Conservation (phyloP, 2,329 filamentous ascomycete genomes). For the Cladosporium colombiae region DNA sequence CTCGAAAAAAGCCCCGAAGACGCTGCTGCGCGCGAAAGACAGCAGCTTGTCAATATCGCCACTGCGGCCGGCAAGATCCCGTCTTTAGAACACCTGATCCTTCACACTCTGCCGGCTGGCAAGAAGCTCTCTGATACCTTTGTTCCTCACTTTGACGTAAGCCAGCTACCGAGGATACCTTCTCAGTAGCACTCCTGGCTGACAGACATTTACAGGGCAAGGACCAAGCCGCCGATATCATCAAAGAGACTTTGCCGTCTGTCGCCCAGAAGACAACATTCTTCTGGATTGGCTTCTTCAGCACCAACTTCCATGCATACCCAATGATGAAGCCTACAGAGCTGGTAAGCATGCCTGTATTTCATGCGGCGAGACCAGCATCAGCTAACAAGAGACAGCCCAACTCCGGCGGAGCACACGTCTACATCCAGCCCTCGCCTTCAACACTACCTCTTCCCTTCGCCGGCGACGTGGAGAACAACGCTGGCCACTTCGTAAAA, state of each 20-base stretch:
- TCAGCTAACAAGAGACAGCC: neutral
- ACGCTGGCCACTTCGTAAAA: conserved; percentile 20
- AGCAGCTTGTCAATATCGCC: conserved; percentile 25
- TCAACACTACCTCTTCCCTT: conserved; percentile 5
- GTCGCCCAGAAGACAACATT: conserved; percentile 27
- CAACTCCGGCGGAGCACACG: conserved; percentile 15
- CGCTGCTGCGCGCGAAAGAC: conserved; percentile 21
- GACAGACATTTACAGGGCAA: conserved; percentile 17
- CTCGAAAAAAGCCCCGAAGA: conserved; percentile 18
- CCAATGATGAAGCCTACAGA: conserved; percentile 21
- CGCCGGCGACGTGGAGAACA: conserved; percentile 20
- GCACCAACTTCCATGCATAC: conserved; percentile 20
- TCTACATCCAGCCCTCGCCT: conserved; percentile 16
- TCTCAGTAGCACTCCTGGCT: neutral
- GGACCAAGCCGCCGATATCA: conserved; percentile 24
- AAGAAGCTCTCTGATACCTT: conserved; percentile 17
- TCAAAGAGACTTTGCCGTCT: conserved; percentile 20
- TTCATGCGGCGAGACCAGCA: too few relatives aligned
- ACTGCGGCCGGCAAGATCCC: conserved; percentile 20
- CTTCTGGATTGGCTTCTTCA: conserved; percentile 25
- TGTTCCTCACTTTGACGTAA: conserved; percentile 24
- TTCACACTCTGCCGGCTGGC: conserved; percentile 21
- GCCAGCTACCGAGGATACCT: neutral
- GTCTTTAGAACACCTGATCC: conserved; percentile 23
- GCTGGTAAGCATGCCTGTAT: conserved; percentile 20